phyloP scores from a whole-genome alignment of 805 yeast species.

The Zygosaccharomyces bailii region DNA sequence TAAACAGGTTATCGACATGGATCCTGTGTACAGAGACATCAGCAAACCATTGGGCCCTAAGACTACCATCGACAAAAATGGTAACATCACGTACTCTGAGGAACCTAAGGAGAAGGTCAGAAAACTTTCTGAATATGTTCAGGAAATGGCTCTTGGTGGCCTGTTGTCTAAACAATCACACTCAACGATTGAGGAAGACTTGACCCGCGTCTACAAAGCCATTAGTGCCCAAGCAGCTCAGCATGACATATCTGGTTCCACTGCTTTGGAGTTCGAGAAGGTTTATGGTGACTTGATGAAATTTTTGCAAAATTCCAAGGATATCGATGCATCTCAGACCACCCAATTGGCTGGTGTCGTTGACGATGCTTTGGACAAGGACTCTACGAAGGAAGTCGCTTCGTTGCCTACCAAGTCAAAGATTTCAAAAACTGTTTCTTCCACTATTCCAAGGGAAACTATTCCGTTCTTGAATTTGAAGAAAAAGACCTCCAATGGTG shows the following conservation, averaged over 20 bases:
- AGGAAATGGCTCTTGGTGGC: conserved; percentile 96
- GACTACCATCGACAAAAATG: conserved; percentile 82
- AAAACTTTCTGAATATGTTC: conserved; percentile 91
- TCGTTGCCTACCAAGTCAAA: conserved; percentile 72
- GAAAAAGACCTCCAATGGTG: conserved; percentile 65
- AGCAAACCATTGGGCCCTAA: conserved; percentile 93
- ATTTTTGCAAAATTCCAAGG: conserved; percentile 65
- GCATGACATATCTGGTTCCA: conserved; percentile 48
- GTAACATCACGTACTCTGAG: conserved; percentile 81
- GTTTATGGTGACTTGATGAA: conserved; percentile 67
- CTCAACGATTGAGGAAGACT: conserved; percentile 81
- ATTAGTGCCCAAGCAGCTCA: conserved; percentile 63
- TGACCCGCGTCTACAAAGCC: conserved; percentile 77
- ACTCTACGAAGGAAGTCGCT: conserved; percentile 74
- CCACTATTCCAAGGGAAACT: conserved; percentile 72
- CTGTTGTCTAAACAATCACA: conserved; percentile 63
- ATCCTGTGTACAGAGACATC: conserved; percentile 95
- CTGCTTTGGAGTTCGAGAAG: conserved; percentile 67
- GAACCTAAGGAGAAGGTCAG: conserved; percentile 85
- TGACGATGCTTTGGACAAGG: conserved; percentile 48
- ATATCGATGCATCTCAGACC: conserved; percentile 64
- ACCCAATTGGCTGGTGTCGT: conserved; percentile 52
- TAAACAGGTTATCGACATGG: conserved; percentile 70
- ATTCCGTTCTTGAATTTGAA: conserved; percentile 93
- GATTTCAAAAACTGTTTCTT: conserved; percentile 69